Percentiles rank a stretch among this genome's conserved stretches.
These are phyloP conservation scores for Apiospora rasikravindrae DNA, from an alignment of 2,329 filamentous ascomycete genomes.

Conservation along the genomic window DNA sequence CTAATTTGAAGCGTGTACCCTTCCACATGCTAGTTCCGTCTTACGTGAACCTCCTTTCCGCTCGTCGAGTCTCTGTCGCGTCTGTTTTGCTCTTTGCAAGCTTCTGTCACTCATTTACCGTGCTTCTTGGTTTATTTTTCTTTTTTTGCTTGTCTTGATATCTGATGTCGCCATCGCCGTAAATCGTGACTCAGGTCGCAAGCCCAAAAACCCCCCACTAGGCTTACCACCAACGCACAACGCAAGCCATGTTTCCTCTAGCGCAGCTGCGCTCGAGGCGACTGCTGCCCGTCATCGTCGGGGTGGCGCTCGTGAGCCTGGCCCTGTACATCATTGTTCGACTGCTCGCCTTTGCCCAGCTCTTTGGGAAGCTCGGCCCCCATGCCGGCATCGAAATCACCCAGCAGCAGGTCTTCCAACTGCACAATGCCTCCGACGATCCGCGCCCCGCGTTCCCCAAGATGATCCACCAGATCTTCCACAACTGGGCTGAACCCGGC, in stretches of 20 bases:
- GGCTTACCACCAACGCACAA: not conserved
- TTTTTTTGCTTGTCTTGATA: not conserved
- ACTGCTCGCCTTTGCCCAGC: conserved; percentile 27
- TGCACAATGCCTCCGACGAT: conserved; percentile 22
- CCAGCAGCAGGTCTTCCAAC: conserved; percentile 23
- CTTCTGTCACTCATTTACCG: not conserved
- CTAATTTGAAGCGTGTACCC: not conserved
- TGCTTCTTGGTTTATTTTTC: not conserved
- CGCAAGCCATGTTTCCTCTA: conserved; percentile 8
- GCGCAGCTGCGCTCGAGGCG: conserved; percentile 19
- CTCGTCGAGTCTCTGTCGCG: not conserved
- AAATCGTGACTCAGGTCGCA: not conserved
- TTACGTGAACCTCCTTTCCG: not conserved
- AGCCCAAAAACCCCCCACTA: not conserved
- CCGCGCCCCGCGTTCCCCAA: conserved; percentile 32
- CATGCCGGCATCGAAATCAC: conserved; percentile 26
- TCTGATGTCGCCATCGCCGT: not conserved
- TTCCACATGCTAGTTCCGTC: not conserved
- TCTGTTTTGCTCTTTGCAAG: not conserved
- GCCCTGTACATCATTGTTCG: conserved; percentile 6
- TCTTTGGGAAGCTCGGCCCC: conserved; percentile 24
- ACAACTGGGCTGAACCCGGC: conserved; percentile 34
- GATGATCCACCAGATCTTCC: conserved; percentile 40
- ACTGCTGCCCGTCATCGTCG: not conserved
- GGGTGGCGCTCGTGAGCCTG: conserved; percentile 3